These are phyloP conservation scores for Neocucurbitaria cava DNA, from an alignment of 2,329 filamentous ascomycete species.

Conservation along the genomic window DNA sequence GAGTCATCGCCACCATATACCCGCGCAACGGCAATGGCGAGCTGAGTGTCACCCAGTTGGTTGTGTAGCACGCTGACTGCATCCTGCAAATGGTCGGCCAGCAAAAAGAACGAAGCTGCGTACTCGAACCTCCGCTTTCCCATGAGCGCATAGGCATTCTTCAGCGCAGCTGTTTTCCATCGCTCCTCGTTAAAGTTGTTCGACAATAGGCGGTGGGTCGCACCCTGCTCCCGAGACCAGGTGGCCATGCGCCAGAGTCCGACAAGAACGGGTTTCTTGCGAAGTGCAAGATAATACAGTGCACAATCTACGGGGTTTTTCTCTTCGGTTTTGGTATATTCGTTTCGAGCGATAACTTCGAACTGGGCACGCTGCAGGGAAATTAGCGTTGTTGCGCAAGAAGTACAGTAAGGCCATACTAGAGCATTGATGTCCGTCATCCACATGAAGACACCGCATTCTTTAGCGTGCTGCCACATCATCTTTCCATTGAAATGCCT, in stretches of 20 bases:
- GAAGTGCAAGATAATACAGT: constrained; percentile 87
- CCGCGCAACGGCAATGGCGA: constrained; percentile 85
- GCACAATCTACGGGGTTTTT: constrained; percentile 92
- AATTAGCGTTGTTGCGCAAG: background rate
- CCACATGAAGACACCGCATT: constrained; percentile 96
- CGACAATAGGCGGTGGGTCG: constrained; percentile 80
- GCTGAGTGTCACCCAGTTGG: constrained; percentile 85
- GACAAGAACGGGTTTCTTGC: constrained; percentile 88
- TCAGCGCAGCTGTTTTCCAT: constrained; percentile 88
- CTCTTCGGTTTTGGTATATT: constrained; percentile 86
- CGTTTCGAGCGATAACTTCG: constrained; percentile 88
- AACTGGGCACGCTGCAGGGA: constrained; percentile 72
- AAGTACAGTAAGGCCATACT: constrained; percentile 59
- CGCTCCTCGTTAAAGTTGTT: constrained; percentile 89
- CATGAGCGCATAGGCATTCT: constrained; percentile 95
- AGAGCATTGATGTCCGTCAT: constrained; percentile 77
- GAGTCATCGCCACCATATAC: constrained; percentile 88
- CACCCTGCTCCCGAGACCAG: constrained; percentile 84
- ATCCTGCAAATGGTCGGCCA: constrained; percentile 84
- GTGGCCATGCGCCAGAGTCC: constrained; percentile 94
- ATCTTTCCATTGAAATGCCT: constrained; percentile 80
- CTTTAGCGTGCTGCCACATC: constrained; percentile 83
- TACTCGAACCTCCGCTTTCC: constrained; percentile 93
- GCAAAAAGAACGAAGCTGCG: constrained; percentile 91
- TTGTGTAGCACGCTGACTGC: constrained; percentile 86